A percentile compares a stretch with the other conserved stretches of the same genome.
Evolutionary conservation across 1,284 basidiomycete genomes (phyloP).

Genomic region (Ceratobasidium theobromae): DNA sequence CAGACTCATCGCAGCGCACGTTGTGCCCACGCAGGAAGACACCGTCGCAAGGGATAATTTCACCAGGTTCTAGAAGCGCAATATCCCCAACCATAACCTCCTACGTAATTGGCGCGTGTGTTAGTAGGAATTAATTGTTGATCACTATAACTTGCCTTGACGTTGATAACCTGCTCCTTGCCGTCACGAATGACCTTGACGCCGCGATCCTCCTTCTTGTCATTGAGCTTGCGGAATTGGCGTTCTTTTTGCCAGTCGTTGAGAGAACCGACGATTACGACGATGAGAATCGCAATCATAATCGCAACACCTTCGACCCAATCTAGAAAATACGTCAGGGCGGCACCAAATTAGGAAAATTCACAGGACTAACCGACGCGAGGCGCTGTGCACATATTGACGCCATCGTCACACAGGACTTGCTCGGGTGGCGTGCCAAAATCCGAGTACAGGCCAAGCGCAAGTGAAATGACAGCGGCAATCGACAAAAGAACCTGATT

Average conservation of each 20-base stretch:
- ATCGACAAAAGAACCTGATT: conserved; percentile 81
- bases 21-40: conserved; percentile 92
- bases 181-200: conserved; percentile 91
- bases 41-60: conserved; percentile 94
- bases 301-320: conserved; percentile 99
- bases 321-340: conserved; percentile 51
- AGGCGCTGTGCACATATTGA: conserved; percentile 50
- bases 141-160: conserved; percentile 61
- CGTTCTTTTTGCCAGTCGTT: conserved; percentile 98
- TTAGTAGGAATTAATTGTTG: conserved; percentile 5
- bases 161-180: conserved; percentile 74
- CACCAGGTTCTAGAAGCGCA: conserved; percentile 89
- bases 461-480: conserved; percentile 90
- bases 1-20: conserved; percentile 94
- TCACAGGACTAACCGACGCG: conserved; percentile 50
- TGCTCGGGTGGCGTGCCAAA: conserved; percentile 68
- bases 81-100: conserved; percentile 95
- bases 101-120: conserved; percentile 44
- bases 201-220: conserved; percentile 92
- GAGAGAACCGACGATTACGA: conserved; percentile 83
- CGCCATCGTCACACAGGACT: conserved; percentile 48
- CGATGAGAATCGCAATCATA: conserved; percentile 82
- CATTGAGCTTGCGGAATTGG: conserved; percentile 90
- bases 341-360: conserved; percentile 32
- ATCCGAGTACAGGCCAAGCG: conserved; percentile 92